Evolutionary conservation across 2,329 filamentous ascomycete genomes (phyloP), one percentile per base, ranked within the genome.

Genomic region (Monosporascus sp.): DNA sequence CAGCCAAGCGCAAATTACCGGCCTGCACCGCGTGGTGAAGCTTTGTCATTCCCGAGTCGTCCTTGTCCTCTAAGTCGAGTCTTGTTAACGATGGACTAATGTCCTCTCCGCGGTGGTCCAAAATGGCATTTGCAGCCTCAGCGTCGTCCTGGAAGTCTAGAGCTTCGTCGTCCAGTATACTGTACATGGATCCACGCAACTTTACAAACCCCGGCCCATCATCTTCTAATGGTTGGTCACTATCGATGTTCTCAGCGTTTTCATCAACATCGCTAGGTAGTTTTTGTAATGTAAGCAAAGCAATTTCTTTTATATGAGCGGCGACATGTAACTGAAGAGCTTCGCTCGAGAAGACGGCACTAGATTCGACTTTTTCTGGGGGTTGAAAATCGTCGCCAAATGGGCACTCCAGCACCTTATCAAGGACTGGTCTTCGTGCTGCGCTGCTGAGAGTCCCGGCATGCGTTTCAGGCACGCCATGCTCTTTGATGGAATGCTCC

Each of bases 401-500:
- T 43, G 64, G 63, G 52, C 63, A 66, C 49, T 62, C 56, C 51
- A 56, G 49, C 7, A 66, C 51, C 52, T 59, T 65, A n/a, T 43
- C 40, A 22, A 22, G 16, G 40, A 9, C 19, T 43, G 40, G 40
- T 22, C 62, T 64, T 47, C 63, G 60, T 50, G 63, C 64, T 16
- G 64, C 63, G 49, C 46, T 54, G 56, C 64, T 64, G 31, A 66
- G 56, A n/a, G 48, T 63, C 27, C 34, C 44, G 19, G 37, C 50
- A 46, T 57, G 24, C 59, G 61, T 55, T 55, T 65, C 38, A 44
- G 51, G 34, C 59, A 67, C 55, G 61, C 65, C 2, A 46, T 64
- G 31, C 72, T 74, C 49, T 81, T 81, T 52, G 77, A 81, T 53
- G 19, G 59, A 64, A 57, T 66, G 63, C 56, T 65, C 55, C 56